Conservation (phyloP, 306 rosid genomes). For the Luffa acutangula region DNA sequence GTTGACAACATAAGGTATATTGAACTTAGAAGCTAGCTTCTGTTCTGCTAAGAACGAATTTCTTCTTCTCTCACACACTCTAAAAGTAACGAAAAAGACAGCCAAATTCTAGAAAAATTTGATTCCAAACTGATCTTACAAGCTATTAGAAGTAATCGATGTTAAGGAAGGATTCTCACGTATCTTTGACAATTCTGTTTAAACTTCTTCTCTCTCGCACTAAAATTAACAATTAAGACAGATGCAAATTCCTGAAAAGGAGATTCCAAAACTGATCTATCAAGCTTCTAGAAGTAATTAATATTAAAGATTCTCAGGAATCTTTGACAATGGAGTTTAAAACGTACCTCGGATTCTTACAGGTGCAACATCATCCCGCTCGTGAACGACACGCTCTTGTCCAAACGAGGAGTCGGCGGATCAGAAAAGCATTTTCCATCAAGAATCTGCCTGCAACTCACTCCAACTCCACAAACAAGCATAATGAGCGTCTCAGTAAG, state of each 20-base stretch:
- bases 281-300: not conserved
- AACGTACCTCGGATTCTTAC: not conserved
- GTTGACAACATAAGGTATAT: slow-evolving; percentile 78
- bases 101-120: not conserved
- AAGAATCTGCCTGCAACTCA: slow-evolving; percentile 59
- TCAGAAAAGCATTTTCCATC: slow-evolving; percentile 82
- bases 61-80: not conserved
- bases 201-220: not conserved
- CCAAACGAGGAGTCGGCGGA: slow-evolving; percentile 61
- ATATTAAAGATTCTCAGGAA: not conserved
- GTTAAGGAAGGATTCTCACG: not conserved
- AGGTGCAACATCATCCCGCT: slow-evolving; percentile 63
- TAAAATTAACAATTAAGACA: not conserved
- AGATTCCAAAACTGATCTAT: not conserved
- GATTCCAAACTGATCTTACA: not conserved
- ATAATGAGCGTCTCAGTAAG: slow-evolving; percentile 62
- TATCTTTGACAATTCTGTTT: not conserved
- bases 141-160: not conserved
- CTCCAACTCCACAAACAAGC: slow-evolving; percentile 54
- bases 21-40: not conserved
- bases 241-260: not conserved
- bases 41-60: not conserved
- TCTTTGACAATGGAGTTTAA: not conserved
- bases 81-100: not conserved
- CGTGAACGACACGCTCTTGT: slow-evolving; percentile 52